phyloP scores from a whole-genome alignment of 2,329 filamentous ascomycete genomes.

The Cercospora sp. region DNA sequence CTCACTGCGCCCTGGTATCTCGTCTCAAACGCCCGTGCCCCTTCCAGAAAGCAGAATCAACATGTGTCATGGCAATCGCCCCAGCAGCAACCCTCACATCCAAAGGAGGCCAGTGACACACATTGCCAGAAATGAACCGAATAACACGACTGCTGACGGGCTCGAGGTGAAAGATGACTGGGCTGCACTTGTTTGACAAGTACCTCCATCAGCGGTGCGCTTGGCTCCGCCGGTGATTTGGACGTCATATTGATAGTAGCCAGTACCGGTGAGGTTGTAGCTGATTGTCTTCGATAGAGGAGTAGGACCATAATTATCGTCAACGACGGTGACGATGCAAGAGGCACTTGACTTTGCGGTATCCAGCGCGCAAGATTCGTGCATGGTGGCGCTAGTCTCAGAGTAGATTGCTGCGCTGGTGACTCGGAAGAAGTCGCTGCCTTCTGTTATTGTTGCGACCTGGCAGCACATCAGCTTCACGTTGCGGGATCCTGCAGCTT shows the following conservation, averaged over 20 bases:
- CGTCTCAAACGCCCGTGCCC: not conserved
- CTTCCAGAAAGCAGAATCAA: not conserved
- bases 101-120: not conserved
- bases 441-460: conserved; percentile 31
- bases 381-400: conserved; percentile 30
- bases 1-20: not conserved
- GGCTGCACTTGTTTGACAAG: conserved; percentile 19
- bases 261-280: conserved; percentile 27
- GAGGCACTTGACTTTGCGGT: conserved; percentile 19
- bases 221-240: conserved; percentile 25
- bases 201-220: conserved; percentile 22
- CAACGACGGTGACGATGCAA: conserved; percentile 26
- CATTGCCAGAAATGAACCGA: not conserved
- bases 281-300: conserved; percentile 24
- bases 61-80: not conserved
- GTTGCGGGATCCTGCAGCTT: not conserved
- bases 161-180: not conserved
- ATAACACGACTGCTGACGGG: not conserved
- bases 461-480: not conserved
- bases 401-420: conserved; percentile 30
- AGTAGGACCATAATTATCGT: conserved; percentile 18
- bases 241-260: conserved; percentile 29
- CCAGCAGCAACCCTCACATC: not conserved
- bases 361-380: conserved; percentile 28
- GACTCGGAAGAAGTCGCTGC: conserved; percentile 26